Conservation (phyloP, 805 yeast genomes). For the Metschnikowia gelsemii region DNA sequence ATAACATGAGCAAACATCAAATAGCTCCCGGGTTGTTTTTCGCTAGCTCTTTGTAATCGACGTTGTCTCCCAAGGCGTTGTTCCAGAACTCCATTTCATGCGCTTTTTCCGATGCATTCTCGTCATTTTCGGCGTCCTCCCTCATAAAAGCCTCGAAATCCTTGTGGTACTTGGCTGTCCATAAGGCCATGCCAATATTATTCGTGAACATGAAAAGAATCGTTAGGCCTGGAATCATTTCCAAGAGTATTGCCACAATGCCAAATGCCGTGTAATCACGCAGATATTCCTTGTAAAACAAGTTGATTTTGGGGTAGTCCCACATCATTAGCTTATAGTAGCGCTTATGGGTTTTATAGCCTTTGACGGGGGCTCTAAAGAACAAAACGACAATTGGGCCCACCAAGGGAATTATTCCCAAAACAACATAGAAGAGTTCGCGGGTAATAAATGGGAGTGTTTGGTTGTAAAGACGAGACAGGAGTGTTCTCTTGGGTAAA, state of each 20-base stretch:
- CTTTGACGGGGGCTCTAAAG: conserved; percentile 55
- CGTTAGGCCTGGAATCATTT: conserved; percentile 53
- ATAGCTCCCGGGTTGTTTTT: neutral
- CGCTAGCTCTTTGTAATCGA: neutral
- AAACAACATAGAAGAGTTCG: conserved; percentile 32
- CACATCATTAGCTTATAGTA: conserved; percentile 59
- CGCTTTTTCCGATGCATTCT: neutral
- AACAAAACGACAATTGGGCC: conserved; percentile 57
- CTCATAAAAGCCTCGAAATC: conserved; percentile 7
- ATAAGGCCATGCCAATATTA: conserved; percentile 61
- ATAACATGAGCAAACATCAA: too few relatives aligned
- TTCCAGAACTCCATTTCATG: conserved; percentile 7
- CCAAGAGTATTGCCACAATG: conserved; percentile 48
- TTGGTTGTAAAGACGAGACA: conserved; percentile 8
- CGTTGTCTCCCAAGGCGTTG: neutral
- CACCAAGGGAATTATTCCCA: conserved; percentile 53
- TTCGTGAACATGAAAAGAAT: conserved; percentile 57
- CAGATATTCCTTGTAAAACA: conserved; percentile 33
- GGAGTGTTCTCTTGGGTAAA: neutral
- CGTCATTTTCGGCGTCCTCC: conserved; percentile 1
- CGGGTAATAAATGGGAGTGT: conserved; percentile 30
- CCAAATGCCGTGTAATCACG: conserved; percentile 53
- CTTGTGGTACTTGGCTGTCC: conserved; percentile 49
- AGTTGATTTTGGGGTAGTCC: conserved; percentile 40
- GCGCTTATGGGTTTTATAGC: conserved; percentile 50